Evolutionary conservation across 257 asterid species (phyloP).

Genomic region (Ocimum tenuiflorum): DNA sequence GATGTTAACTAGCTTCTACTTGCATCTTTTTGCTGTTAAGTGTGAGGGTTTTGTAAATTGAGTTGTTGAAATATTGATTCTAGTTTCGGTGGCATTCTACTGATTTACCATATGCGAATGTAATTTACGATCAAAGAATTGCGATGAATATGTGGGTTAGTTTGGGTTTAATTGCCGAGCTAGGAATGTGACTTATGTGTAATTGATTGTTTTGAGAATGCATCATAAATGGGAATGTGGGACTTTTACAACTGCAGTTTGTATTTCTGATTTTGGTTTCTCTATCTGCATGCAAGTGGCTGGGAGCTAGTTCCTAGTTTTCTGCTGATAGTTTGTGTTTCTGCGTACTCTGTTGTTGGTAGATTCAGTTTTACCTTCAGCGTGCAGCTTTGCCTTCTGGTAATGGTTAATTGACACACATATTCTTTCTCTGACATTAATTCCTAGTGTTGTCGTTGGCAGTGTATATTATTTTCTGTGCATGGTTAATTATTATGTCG

Average conservation of each 20-base stretch:
- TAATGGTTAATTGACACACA: background rate
- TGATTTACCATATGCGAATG: background rate
- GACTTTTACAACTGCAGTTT: background rate
- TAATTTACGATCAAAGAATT: background rate
- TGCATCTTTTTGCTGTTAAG: conserved; percentile 11
- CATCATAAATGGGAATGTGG: conserved; percentile 1
- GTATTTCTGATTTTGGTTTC: background rate
- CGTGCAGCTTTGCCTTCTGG: background rate
- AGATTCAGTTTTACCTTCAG: background rate
- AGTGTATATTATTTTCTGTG: background rate
- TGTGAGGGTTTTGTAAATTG: background rate
- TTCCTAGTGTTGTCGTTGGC: background rate
- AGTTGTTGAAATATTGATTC: background rate
- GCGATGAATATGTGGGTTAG: background rate
- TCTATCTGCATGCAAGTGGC: background rate
- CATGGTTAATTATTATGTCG: background rate
- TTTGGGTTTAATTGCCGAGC: background rate
- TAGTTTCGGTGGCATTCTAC: background rate
- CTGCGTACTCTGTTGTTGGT: background rate
- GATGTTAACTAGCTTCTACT: background rate
- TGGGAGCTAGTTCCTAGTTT: background rate
- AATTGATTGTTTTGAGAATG: background rate
- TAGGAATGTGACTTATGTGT: background rate
- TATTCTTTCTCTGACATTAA: background rate
- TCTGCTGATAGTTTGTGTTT: background rate